These are phyloP conservation scores for Chalaropsis ovoidea DNA, from an alignment of 2,329 filamentous ascomycete species.

Conservation along the genomic window DNA sequence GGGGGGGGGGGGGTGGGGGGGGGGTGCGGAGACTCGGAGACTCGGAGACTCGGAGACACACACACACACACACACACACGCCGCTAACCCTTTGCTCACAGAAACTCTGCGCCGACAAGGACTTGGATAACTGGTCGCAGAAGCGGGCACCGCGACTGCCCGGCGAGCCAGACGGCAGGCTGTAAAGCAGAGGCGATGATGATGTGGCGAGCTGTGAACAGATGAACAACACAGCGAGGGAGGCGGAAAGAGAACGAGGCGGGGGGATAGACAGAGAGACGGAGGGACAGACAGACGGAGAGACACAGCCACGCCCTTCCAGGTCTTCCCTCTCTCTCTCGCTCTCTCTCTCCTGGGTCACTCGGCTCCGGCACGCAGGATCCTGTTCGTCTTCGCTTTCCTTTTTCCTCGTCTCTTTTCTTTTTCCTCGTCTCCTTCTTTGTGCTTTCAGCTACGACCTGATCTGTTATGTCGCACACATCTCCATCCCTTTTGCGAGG, in stretches of 20 bases:
- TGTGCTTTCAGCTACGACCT: background rate
- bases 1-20: background rate
- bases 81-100: conserved; percentile 3
- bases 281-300: no score
- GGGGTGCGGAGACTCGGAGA: background rate
- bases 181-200: conserved; percentile 40
- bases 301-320: no score
- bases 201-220: background rate
- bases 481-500: no score
- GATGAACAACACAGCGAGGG: background rate
- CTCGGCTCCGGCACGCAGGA: background rate
- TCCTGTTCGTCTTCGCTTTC: background rate
- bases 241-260: no score
- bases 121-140: conserved; percentile 94
- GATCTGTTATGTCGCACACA: no score
- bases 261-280: no score
- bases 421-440: background rate
- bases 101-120: conserved; percentile 50
- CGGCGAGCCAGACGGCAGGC: conserved; percentile 77
- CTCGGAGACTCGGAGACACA: background rate
- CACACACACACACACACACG: background rate
- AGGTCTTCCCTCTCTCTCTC: background rate
- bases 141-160: conserved; percentile 82
- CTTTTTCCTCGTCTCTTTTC: background rate
- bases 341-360: background rate